Evolutionary conservation across 2,329 filamentous ascomycete species (phyloP), one percentile per base, ranked within the genome.

Genomic region (Capronia epimyces): DNA sequence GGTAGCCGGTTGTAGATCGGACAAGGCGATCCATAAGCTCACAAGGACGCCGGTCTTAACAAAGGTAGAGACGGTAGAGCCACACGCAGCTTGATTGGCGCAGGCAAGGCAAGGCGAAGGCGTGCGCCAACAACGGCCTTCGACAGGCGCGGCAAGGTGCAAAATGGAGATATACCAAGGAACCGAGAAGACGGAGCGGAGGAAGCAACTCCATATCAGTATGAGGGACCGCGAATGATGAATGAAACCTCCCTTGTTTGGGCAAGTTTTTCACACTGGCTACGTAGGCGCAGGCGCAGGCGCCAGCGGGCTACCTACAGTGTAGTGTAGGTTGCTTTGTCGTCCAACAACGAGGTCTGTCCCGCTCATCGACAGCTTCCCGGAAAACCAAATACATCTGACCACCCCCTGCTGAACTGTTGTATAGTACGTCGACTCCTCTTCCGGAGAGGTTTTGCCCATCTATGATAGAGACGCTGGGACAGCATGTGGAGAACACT

Each of bases 391-490:
- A n/a, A 43, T 8, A 13, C n/a, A 13, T n/a, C 18, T 12, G n/a
- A 10, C 9, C n/a, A 10, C n/a, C 13, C n/a, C 10, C 41, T 24
- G 13, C n/a, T n/a, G n/a, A n/a, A 16, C 37, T 16, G 41, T 27
- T 21, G 6, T 2, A 9, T 29, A 72, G 59, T 73, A 70, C 60
- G 67, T 72, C 31, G 61, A 64, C 34, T 66, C 67, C 3, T 65
- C 63, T 5, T 62, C 63, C 13, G 68, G 67, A 10, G 62, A 68
- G 43, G 69, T 63, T 43, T 66, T 71, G 44, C 61, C 63, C 3
- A 65, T 63, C 27, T 66, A 70, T 52, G 67, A 67, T 51, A 67
- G 67, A 12, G 58, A 53, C 34, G 58, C 55, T 44, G 60, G 61
- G 29, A 41, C 53, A n/a, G n/a, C n/a, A n/a, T n/a, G n/a, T n/a